phyloP scores from a whole-genome alignment of 371 early-diverging fungal genomes.

The Mucor indicus region DNA sequence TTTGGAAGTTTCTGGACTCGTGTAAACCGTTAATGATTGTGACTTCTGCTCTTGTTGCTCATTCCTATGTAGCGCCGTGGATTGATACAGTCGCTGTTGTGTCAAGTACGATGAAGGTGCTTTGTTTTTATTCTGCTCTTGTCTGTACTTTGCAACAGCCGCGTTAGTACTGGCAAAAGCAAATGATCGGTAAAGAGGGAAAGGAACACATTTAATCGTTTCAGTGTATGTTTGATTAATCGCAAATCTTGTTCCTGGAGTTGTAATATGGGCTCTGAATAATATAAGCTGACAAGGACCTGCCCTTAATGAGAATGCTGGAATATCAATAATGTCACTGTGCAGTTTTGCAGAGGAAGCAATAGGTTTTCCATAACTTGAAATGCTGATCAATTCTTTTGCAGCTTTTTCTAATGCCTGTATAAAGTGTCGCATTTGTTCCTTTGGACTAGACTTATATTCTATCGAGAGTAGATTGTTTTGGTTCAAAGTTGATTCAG shows the following conservation, averaged over 20 bases:
- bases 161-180: conserved; percentile 22
- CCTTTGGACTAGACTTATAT: background rate
- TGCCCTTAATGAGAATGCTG: conserved; percentile 27
- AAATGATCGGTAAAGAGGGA: conserved; percentile 27
- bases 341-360: conserved; percentile 26
- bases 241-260: conserved; percentile 28
- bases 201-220: conserved; percentile 32
- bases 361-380: conserved; percentile 23
- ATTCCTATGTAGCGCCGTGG: background rate
- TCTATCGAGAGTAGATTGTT: too few species aligned
- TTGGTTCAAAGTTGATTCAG: too few species aligned
- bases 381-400: conserved; percentile 11
- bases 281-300: conserved; percentile 36
- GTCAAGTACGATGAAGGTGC: background rate
- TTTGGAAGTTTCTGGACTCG: background rate
- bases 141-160: conserved; percentile 19
- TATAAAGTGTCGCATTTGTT: conserved; percentile 13
- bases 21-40: background rate
- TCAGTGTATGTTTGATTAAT: conserved; percentile 33
- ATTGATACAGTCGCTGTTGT: conserved; percentile 13
- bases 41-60: background rate
- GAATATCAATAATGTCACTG: conserved; percentile 31
- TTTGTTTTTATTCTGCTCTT: conserved; percentile 1
- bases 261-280: conserved; percentile 30
- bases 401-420: conserved; percentile 23